Percentiles rank a stretch among this genome's conserved stretches.
Conservation (phyloP, 805 yeast species). For the Spathaspora passalidarum region DNA sequence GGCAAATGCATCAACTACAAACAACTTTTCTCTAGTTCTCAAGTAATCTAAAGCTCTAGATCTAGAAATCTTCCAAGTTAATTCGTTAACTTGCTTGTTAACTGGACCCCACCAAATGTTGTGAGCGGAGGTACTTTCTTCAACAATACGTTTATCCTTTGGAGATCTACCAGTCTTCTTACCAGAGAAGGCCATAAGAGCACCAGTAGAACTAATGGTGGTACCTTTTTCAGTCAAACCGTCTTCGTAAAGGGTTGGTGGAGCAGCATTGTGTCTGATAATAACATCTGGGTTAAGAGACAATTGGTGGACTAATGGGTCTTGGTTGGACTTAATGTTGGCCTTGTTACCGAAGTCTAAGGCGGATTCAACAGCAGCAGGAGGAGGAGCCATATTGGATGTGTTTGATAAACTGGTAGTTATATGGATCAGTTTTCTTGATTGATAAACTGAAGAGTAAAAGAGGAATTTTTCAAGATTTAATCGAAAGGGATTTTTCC, state of each 20-base stretch:
- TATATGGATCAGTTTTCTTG: not conserved
- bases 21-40: constrained; percentile 91
- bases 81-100: constrained; percentile 88
- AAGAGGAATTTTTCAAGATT: not conserved
- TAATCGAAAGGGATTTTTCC: not conserved
- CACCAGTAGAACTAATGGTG: constrained; percentile 89
- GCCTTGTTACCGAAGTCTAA: constrained; percentile 41
- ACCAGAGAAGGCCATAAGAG: constrained; percentile 94
- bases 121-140: constrained; percentile 79
- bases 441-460: not conserved
- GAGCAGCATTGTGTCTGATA: constrained; percentile 88
- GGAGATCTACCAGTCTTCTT: constrained; percentile 97
- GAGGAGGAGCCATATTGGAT: constrained; percentile 40
- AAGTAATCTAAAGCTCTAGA: constrained; percentile 96
- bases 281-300: constrained; percentile 57
- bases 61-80: constrained; percentile 92
- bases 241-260: constrained; percentile 91
- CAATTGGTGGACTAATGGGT: constrained; percentile 41
- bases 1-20: constrained; percentile 94
- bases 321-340: constrained; percentile 36
- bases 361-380: constrained; percentile 44
- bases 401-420: not conserved
- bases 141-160: constrained; percentile 96
- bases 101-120: constrained; percentile 99
- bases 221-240: constrained; percentile 88